Conservation (phyloP, 164 flowering plant genomes). For the Nelumbo lutea region DNA sequence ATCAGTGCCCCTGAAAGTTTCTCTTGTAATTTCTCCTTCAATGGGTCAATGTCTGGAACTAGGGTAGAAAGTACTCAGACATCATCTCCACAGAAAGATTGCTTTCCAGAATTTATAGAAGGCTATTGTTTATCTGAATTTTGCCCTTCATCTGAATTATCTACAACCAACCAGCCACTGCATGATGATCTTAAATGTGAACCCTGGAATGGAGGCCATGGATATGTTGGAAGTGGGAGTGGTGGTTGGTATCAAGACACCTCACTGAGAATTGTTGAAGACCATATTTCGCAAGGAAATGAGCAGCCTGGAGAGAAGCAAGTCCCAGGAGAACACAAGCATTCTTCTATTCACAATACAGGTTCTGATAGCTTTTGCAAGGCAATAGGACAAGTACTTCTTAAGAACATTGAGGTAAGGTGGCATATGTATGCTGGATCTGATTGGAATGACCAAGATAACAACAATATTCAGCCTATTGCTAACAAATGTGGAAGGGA, state of each 20-base stretch:
- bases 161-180: constrained; percentile 23
- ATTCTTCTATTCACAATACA: constrained; percentile 16
- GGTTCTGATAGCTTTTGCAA: constrained; percentile 26
- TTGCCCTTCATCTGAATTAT: constrained; percentile 39
- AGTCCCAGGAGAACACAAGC: constrained; percentile 15
- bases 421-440: constrained; percentile 40
- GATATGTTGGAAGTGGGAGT: constrained; percentile 26
- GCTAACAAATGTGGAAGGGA: constrained; percentile 44
- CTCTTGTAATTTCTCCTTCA: constrained; percentile 18
- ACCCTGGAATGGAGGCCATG: constrained; percentile 16
- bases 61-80: constrained; percentile 29
- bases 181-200: constrained; percentile 18
- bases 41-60: constrained; percentile 20
- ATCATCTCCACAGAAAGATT: constrained; percentile 27
- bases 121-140: constrained; percentile 63
- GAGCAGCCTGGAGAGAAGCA: constrained; percentile 16
- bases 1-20: constrained; percentile 19
- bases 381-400: constrained; percentile 47
- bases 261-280: constrained; percentile 58
- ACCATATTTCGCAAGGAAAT: constrained; percentile 51
- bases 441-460: constrained; percentile 14
- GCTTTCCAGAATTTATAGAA: constrained; percentile 63
- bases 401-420: constrained; percentile 53
- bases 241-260: constrained; percentile 72
- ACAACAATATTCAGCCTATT: constrained; percentile 18